Evolutionary conservation across 768 basidiomycete genomes (phyloP), one percentile per base, ranked within the genome.

Genomic region (Boletus rex-veris): DNA sequence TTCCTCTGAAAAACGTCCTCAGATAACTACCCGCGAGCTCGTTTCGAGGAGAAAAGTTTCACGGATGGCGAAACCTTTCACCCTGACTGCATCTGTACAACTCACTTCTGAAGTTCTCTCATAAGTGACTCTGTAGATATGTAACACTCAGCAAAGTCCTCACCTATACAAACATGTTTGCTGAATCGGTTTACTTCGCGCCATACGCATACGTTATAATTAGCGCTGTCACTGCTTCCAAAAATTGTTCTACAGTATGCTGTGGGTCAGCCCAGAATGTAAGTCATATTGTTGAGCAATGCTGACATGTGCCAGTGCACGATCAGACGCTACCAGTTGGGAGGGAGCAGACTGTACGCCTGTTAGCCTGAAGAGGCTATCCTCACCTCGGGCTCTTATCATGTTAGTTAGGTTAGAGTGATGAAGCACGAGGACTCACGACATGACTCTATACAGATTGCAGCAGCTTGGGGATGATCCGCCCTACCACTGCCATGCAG

Each of bases 311-410:
- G n/a, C n/a, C n/a, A n/a, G n/a, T n/a, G 12, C 12, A 3, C 15
- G 4, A 11, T 9, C 37, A 58, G 58, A 9, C 31, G 37, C 47
- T 21, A 48, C n/a, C 9, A 46, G 58, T 26, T 58, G 15, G 18
- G 19, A 45, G 28, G 52, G 47, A 7, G 2, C 19, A 7, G 2
- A 2, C 19, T 59, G 58, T n/a, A 54, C n/a, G 35, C 0, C 10
- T 28, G 4, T 48, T 5, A 4, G 1, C 26, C 26, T 26, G 26
- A 26, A 26, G 26, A 26, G 26, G 8, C 7, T 26, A 8, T 26
- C 26, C 21, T 4, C 21, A 24, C 21, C 3, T 24, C 21, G 21
- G 21, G 21, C 26, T 26, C 26, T 26, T 26, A 26, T 26, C 7
- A 26, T 26, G 7, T 26, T 26, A 7, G 7, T 26, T 26, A 7